Evolutionary conservation across 106 monocot species (phyloP).

Genomic region (Gastrodia elata): DNA sequence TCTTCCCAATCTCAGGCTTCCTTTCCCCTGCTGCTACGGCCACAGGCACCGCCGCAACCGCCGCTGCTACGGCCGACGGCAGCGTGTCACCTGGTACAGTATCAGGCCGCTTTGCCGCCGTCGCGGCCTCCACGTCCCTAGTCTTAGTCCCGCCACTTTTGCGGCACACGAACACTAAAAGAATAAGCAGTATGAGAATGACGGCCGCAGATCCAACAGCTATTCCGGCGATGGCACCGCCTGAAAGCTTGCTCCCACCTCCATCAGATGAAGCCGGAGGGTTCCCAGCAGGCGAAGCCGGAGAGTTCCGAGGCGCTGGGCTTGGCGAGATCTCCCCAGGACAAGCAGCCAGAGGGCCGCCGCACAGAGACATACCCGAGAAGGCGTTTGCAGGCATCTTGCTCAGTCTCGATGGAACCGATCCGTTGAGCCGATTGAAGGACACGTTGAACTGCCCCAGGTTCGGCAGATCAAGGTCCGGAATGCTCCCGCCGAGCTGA

Average conservation of each 20-base stretch:
- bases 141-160: neutral
- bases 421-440: constrained; percentile 58
- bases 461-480: constrained; percentile 26
- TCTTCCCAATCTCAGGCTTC: constrained; percentile 6
- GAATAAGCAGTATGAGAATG: constrained; percentile 7
- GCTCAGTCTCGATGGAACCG: constrained; percentile 49
- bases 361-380: constrained; percentile 49
- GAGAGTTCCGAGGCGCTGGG: constrained; percentile 4
- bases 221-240: constrained; percentile 42
- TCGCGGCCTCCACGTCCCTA: neutral
- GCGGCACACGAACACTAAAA: constrained; percentile 16
- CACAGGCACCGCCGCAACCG: neutral
- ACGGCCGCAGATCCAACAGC: constrained; percentile 21
- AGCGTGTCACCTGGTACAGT: neutral
- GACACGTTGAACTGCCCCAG: constrained; percentile 69
- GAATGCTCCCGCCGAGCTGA: constrained; percentile 31
- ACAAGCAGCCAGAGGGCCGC: constrained; percentile 44
- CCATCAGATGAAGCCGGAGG: neutral
- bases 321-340: constrained; percentile 21
- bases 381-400: constrained; percentile 27
- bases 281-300: neutral
- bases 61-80: neutral
- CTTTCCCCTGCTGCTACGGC: neutral
- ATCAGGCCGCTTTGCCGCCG: neutral
- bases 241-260: constrained; percentile 26